Evolutionary conservation across 2,329 filamentous ascomycete genomes (phyloP).

Genomic region (Sporothrix pallida): DNA sequence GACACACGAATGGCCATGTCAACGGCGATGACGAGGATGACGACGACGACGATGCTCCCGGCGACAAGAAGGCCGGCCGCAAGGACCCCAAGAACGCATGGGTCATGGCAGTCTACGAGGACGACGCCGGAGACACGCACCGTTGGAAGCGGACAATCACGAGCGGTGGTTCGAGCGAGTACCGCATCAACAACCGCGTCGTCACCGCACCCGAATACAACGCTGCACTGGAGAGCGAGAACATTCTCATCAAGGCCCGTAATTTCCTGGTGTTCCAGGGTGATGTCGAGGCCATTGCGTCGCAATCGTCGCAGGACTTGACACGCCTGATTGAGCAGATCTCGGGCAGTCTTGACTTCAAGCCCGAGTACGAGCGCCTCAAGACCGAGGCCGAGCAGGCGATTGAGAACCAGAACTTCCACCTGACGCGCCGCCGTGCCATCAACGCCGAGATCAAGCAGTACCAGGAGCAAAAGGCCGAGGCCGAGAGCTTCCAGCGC

Average conservation of each 20-base stretch:
- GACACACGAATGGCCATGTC: conserved; percentile 64
- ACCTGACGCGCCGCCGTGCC: conserved; percentile 84
- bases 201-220: conserved; percentile 95
- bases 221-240: conserved; percentile 86
- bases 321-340: conserved; percentile 97
- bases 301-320: conserved; percentile 90
- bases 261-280: conserved; percentile 99
- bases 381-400: conserved; percentile 86
- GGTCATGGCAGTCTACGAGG: conserved; percentile 99
- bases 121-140: conserved; percentile 93
- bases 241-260: conserved; percentile 95
- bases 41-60: conserved; percentile 57
- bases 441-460: conserved; percentile 99
- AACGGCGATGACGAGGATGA: conserved; percentile 68
- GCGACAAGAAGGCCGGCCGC: conserved; percentile 64
- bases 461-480: conserved; percentile 94
- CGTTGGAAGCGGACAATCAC: conserved; percentile 97
- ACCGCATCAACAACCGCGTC: conserved; percentile 90
- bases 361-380: conserved; percentile 89
- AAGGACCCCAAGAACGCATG: conserved; percentile 92
- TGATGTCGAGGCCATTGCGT: conserved; percentile 95
- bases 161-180: conserved; percentile 85
- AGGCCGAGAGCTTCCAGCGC: conserved; percentile 89
- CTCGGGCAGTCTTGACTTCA: conserved; percentile 92
- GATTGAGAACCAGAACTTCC: conserved; percentile 84